These are phyloP conservation scores for Colletotrichum sojae DNA, from an alignment of 2,329 filamentous ascomycete genomes.

Conservation along the genomic window DNA sequence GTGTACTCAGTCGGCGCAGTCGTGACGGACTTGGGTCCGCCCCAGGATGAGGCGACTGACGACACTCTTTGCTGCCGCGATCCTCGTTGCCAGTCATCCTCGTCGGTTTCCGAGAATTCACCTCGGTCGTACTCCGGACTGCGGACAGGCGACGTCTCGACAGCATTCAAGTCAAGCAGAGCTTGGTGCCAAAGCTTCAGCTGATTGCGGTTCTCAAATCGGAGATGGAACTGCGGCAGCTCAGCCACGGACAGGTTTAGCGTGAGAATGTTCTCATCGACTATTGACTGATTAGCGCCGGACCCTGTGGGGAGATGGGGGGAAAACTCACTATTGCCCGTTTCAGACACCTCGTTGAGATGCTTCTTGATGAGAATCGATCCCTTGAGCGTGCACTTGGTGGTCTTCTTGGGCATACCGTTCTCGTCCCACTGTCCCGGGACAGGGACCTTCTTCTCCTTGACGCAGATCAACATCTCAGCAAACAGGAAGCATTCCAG, in stretches of 20 bases:
- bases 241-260: conserved; percentile 92
- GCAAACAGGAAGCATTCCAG: conserved; percentile 96
- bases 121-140: conserved; percentile 83
- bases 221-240: conserved; percentile 92
- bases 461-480: conserved; percentile 99
- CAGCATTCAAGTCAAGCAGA: conserved; percentile 83
- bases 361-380: conserved; percentile 99
- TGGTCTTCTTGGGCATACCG: conserved; percentile 72
- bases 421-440: conserved; percentile 77
- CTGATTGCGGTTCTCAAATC: conserved; percentile 87
- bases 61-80: conserved; percentile 78
- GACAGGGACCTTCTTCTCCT: conserved; percentile 85
- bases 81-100: conserved; percentile 85
- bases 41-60: conserved; percentile 86
- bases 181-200: conserved; percentile 93
- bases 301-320: conserved; percentile 20
- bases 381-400: conserved; percentile 91
- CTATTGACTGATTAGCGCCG: conserved; percentile 49
- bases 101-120: conserved; percentile 86
- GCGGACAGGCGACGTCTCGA: conserved; percentile 74
- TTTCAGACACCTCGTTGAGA: conserved; percentile 87
- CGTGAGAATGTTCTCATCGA: conserved; percentile 88
- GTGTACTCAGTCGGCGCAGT: conserved; percentile 96
- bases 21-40: conserved; percentile 83
- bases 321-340: conserved; percentile 60